Conservation (phyloP, 768 basidiomycete species). For the Lactarius sp. region DNA sequence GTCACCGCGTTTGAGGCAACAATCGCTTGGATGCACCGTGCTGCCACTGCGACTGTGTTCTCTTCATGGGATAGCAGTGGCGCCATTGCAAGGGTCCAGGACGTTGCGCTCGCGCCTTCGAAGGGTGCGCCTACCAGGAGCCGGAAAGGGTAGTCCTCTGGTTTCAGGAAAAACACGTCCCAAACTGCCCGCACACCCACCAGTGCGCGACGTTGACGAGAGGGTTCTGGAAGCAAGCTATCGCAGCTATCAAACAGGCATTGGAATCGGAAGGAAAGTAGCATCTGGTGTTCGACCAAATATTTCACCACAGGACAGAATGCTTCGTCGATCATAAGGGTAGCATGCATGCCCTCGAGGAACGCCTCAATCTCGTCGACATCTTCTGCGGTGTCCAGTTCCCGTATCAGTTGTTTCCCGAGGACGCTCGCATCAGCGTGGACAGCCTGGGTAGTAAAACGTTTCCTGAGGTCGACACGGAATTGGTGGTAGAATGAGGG, state of each 20-base stretch:
- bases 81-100: not conserved
- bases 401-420: constrained; percentile 10
- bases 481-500: constrained; percentile 10
- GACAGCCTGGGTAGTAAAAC: not conserved
- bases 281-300: constrained; percentile 7
- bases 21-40: constrained; percentile 7
- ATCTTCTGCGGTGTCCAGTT: constrained; percentile 3
- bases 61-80: constrained; percentile 3
- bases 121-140: constrained; percentile 5
- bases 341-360: constrained; percentile 9
- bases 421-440: constrained; percentile 10
- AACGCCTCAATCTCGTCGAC: constrained; percentile 8
- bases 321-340: not conserved
- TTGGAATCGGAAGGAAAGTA: constrained; percentile 10
- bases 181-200: not conserved
- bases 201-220: not conserved
- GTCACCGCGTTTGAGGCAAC: constrained; percentile 14
- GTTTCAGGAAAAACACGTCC: constrained; percentile 7
- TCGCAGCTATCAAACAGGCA: constrained; percentile 12
- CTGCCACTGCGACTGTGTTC: not conserved
- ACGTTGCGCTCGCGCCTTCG: constrained; percentile 1
- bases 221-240: not conserved
- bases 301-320: constrained; percentile 3
- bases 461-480: constrained; percentile 2
- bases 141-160: constrained; percentile 6